Evolutionary conservation across 2,329 filamentous ascomycete genomes (phyloP), one percentile per base, ranked within the genome.

Genomic region (Lojkania enalia): DNA sequence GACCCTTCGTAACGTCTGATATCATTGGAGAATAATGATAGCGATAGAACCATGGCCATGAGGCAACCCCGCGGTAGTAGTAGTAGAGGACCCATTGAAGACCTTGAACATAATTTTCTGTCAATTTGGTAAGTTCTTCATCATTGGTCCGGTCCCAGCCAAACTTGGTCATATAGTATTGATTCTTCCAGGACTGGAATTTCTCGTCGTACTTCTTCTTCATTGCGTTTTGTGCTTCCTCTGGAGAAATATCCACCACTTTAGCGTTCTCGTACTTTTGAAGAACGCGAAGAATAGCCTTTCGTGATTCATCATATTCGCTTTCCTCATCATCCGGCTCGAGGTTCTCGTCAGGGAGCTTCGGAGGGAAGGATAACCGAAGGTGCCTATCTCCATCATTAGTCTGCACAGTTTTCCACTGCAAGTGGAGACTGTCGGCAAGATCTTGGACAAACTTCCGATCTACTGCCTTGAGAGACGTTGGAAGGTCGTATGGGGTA

Each of bases 21-120:
- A 96, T 99, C 82, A 97, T 90, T 1, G 94, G 94, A 7, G 95
- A 88, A 71, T 99, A 99, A 72, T 99, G 95, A 70, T 96, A 99
- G 49, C 80, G 79, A 71, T 96, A 99, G 73, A 88, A 99, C 94
- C 94, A 99, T 12, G 94, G 90, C 94, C 94, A 99, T 11, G 92
- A 97, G 13, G 90, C 94, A 48, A 99, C 94, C 51, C 94, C 94
- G 42, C 86, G 86, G 73, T 99, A 99, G 72, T 99, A 99, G 75
- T 99, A 99, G 71, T 87, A 96, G 38, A 99, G 77, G 32, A 99
- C 94, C 95, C 94, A 99, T 69, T 99, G 94, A 49, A 99, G 75
- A 49, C 94, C 94, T 72, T 99, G 89, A 5, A 99, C 90, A 61
- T 99, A 99, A 71, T 97, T 99, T 71, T 97, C 90, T 19, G 89